Evolutionary conservation across 2,329 filamentous ascomycete genomes (phyloP).

Genomic region (Beauveria sp.): DNA sequence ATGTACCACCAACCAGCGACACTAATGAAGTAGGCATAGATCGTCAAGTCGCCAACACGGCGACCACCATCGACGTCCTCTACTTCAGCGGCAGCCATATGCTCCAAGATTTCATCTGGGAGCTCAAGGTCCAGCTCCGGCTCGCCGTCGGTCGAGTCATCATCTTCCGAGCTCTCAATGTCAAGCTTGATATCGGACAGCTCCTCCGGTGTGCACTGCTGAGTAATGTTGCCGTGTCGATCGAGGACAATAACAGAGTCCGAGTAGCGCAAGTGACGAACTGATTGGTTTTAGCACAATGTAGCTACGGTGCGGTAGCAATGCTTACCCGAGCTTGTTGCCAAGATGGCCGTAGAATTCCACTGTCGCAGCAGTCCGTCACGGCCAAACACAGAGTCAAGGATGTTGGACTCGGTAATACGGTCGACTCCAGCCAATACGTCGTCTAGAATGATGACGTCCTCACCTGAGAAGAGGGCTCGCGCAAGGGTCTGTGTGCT

Average conservation of each 20-base stretch:
- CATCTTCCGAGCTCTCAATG: neutral
- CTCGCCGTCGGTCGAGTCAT: neutral
- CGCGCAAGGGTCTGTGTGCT: conserved; percentile 16
- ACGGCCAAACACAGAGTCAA: conserved; percentile 26
- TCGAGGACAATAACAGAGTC: conserved; percentile 19
- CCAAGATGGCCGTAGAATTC: conserved; percentile 20
- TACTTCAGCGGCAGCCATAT: conserved; percentile 13
- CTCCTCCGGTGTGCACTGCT: conserved; percentile 16
- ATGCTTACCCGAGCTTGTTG: conserved; percentile 20
- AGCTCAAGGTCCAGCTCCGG: conserved; percentile 8
- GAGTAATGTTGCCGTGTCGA: conserved; percentile 16
- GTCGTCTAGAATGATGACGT: conserved; percentile 25
- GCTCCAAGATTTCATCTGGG: conserved; percentile 13
- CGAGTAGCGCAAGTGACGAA: conserved; percentile 17
- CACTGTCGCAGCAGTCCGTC: conserved; percentile 22
- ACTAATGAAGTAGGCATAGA: conserved; percentile 17
- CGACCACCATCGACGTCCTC: conserved; percentile 10
- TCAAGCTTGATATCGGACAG: conserved; percentile 6
- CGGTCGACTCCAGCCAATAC: conserved; percentile 28
- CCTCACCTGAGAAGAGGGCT: conserved; percentile 18
- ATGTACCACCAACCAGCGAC: conserved; percentile 14
- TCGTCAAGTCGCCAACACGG: conserved; percentile 13
- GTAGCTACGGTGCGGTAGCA: too few relatives aligned
- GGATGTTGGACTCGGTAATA: conserved; percentile 30
- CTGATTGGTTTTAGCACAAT: conserved; percentile 7